Evolutionary conservation across 306 rosid genomes (phyloP).

Genomic region (Carpinus viminea): DNA sequence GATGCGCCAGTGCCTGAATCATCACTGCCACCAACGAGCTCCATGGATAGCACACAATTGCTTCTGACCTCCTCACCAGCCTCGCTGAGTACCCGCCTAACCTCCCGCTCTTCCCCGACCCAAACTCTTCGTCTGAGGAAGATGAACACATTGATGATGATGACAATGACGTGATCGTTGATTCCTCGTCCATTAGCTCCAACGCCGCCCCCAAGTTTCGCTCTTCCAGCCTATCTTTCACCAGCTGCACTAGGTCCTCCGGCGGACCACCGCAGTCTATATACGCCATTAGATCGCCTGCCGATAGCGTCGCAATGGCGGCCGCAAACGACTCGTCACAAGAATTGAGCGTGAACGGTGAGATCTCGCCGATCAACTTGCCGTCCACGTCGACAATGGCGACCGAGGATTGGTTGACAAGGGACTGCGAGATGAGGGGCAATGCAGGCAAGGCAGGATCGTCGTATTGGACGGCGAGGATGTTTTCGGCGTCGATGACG

Average conservation of each 20-base stretch:
- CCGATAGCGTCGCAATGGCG: slow-evolving; percentile 67
- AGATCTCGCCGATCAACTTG: slow-evolving; percentile 71
- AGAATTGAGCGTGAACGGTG: slow-evolving; percentile 58
- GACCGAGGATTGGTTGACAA: slow-evolving; percentile 52
- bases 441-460: slow-evolving; percentile 66
- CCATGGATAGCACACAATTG: slow-evolving; percentile 68
- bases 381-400: slow-evolving; percentile 60
- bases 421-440: slow-evolving; percentile 53
- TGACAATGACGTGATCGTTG: slow-evolving; percentile 41
- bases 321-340: slow-evolving; percentile 54
- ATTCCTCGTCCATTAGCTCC: slow-evolving; percentile 67
- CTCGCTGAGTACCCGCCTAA: slow-evolving; percentile 54
- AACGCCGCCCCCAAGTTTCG: slow-evolving; percentile 38
- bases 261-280: slow-evolving; percentile 69
- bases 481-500: slow-evolving; percentile 45
- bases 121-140: slow-evolving; percentile 78
- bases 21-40: slow-evolving; percentile 89
- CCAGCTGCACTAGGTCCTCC: slow-evolving; percentile 65
- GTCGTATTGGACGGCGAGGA: slow-evolving; percentile 49
- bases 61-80: slow-evolving; percentile 63
- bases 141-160: slow-evolving; percentile 56
- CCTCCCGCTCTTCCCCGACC: slow-evolving; percentile 50
- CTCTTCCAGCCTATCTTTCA: slow-evolving; percentile 61
- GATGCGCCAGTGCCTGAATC: slow-evolving; percentile 80
- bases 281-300: slow-evolving; percentile 71